A percentile compares a stretch with the other conserved stretches of the same genome.
Conservation (phyloP, 2,329 filamentous ascomycete genomes). For the Ceratocystis eucalypticola region DNA sequence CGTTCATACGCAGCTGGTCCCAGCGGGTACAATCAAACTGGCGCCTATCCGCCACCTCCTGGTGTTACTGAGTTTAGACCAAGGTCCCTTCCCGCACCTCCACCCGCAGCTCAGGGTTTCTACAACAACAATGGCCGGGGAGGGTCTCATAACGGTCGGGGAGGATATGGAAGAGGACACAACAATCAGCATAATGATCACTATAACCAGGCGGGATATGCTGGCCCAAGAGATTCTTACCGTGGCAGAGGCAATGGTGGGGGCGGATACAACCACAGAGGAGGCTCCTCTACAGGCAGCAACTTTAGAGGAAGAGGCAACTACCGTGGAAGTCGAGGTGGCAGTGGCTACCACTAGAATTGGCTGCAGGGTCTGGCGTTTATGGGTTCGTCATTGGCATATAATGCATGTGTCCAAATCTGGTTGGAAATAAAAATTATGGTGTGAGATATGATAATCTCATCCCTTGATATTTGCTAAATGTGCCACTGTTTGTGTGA, state of each 20-base stretch:
- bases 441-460: neutral
- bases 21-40: slow-evolving; percentile 23
- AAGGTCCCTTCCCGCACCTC: slow-evolving; percentile 35
- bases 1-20: slow-evolving; percentile 18
- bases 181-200: slow-evolving; percentile 7
- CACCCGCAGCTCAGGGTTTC: slow-evolving; percentile 22
- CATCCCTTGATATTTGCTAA: neutral
- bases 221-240: slow-evolving; percentile 8
- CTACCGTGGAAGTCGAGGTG: slow-evolving; percentile 15
- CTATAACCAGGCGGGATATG: slow-evolving; percentile 7
- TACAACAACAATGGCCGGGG: slow-evolving; percentile 18
- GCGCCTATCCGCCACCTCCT: slow-evolving; percentile 34
- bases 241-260: slow-evolving; percentile 11
- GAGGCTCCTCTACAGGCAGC: slow-evolving; percentile 3
- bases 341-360: slow-evolving; percentile 12
- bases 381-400: neutral
- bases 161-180: slow-evolving; percentile 5
- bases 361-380: neutral
- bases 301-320: slow-evolving; percentile 11
- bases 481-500: neutral
- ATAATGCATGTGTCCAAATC: neutral
- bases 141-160: slow-evolving; percentile 12
- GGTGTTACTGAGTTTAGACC: slow-evolving; percentile 32
- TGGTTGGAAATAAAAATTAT: neutral
- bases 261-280: slow-evolving; percentile 7